Evolutionary conservation across 495 filamentous ascomycete genomes (phyloP).

Genomic region (Terfezia boudieri): DNA sequence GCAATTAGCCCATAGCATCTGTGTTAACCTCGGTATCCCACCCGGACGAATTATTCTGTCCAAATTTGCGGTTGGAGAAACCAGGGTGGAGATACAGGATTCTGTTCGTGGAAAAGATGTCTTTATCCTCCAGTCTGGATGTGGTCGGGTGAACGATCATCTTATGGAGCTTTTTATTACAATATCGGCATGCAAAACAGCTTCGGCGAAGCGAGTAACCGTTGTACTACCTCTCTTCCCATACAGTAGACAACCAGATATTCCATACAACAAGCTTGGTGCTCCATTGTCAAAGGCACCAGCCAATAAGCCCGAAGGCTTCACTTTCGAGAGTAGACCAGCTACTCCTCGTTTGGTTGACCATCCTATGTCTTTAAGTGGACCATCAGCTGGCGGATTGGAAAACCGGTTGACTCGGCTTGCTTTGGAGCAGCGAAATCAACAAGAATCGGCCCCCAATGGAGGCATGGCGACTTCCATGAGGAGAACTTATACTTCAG

Average conservation of each 20-base stretch:
- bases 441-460: slow-evolving; percentile 2
- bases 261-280: slow-evolving; percentile 86
- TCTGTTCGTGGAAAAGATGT: slow-evolving; percentile 95
- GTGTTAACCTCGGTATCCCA: slow-evolving; percentile 65
- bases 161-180: slow-evolving; percentile 89
- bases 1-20: slow-evolving; percentile 61
- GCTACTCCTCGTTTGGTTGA: slow-evolving; percentile 54
- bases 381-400: slow-evolving; percentile 33
- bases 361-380: slow-evolving; percentile 20
- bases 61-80: slow-evolving; percentile 90
- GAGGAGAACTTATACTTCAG: slow-evolving; percentile 36
- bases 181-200: slow-evolving; percentile 92
- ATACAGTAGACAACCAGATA: slow-evolving; percentile 82
- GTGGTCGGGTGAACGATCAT: slow-evolving; percentile 80
- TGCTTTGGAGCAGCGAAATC: slow-evolving; percentile 5
- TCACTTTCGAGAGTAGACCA: slow-evolving; percentile 85
- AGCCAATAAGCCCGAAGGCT: slow-evolving; percentile 24
- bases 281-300: slow-evolving; percentile 60
- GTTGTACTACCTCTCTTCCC: slow-evolving; percentile 91
- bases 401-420: slow-evolving; percentile 36
- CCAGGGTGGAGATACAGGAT: slow-evolving; percentile 82
- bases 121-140: slow-evolving; percentile 80
- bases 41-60: slow-evolving; percentile 57
- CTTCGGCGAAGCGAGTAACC: slow-evolving; percentile 74
- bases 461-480: slow-evolving; percentile 1